Conservation (phyloP, 495 filamentous ascomycete species). For the Bathelium albidoporum region DNA sequence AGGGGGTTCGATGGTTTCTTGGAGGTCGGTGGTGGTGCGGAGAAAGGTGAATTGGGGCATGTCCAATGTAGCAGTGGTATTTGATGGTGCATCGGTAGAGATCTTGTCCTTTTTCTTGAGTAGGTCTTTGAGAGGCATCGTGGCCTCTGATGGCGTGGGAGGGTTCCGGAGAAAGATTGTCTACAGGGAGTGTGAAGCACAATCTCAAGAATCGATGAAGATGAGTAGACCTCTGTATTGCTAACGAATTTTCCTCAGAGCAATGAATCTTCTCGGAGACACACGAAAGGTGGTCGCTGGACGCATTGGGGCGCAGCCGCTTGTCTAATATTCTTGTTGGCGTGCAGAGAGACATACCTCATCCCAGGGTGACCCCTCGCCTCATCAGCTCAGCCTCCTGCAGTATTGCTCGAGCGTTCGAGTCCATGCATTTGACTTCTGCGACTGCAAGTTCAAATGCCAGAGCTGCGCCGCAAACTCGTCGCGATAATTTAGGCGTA, state of each 20-base stretch:
- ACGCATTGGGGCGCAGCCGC: not conserved
- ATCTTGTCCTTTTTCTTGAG: constrained; percentile 63
- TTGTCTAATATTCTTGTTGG: not conserved
- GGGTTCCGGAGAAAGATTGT: not conserved
- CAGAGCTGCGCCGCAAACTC: too few relatives aligned
- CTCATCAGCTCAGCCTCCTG: not conserved
- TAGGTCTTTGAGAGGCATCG: constrained; percentile 64
- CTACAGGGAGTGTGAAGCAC: not conserved
- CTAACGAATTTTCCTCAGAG: constrained; percentile 13
- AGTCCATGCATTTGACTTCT: too few relatives aligned
- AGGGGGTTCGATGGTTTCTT: constrained; percentile 66
- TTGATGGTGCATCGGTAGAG: constrained; percentile 7
- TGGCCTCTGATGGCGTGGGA: constrained; percentile 14
- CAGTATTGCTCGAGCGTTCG: not conserved
- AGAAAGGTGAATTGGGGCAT: constrained; percentile 74
- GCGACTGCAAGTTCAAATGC: too few relatives aligned
- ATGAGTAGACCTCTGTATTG: not conserved
- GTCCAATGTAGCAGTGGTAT: constrained; percentile 18
- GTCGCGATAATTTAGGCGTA: too few relatives aligned
- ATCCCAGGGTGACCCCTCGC: not conserved
- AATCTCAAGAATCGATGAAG: not conserved
- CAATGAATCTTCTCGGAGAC: constrained; percentile 15
- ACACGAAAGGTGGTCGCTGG: constrained; percentile 10
- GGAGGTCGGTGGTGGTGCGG: constrained; percentile 67
- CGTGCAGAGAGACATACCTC: not conserved